phyloP scores from a whole-genome alignment of 345 rosid genomes.

The Dovyalis caffra region DNA sequence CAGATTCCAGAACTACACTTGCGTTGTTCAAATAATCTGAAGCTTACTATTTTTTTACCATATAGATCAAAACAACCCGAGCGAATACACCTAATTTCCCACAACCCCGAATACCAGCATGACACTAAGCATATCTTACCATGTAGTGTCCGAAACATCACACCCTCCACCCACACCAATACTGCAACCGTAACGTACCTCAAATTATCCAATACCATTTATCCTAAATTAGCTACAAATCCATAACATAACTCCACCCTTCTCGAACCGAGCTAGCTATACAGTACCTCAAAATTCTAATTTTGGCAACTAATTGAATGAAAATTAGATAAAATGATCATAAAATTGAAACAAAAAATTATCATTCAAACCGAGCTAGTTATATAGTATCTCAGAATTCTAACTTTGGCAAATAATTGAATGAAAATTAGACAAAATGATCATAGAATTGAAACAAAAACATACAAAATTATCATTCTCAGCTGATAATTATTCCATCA shows the following conservation, averaged over 20 bases:
- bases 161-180: background rate
- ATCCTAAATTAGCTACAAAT: background rate
- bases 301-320: background rate
- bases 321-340: background rate
- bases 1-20: background rate
- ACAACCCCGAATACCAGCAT: background rate
- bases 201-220: background rate
- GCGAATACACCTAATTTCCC: background rate
- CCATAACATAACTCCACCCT: background rate
- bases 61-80: background rate
- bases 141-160: background rate
- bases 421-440: background rate
- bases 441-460: background rate
- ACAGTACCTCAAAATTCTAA: slow-evolving; percentile 23
- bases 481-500: background rate
- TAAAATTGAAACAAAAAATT: background rate
- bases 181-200: background rate
- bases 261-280: background rate
- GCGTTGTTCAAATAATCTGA: background rate
- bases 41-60: background rate
- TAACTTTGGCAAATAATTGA: background rate
- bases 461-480: background rate
- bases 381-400: slow-evolving; percentile 27
- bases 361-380: no score
- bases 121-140: background rate